phyloP scores from a whole-genome alignment of 495 filamentous ascomycete species.

The Penicillium taxi region DNA sequence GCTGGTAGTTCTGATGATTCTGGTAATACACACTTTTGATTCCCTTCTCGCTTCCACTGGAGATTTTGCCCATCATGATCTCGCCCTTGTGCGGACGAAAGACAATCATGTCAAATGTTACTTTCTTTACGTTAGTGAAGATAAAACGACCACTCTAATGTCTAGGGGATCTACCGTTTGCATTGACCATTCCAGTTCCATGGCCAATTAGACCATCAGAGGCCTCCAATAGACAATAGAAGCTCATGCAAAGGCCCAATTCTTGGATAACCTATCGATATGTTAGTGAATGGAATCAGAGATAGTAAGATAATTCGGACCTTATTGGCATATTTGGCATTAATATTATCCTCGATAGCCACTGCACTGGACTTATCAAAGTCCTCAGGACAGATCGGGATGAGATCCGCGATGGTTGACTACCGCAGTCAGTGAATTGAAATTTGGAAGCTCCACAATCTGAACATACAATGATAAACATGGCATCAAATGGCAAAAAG shows the following conservation, averaged over 20 bases:
- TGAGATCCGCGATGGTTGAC: slow-evolving; percentile 77
- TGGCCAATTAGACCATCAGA: slow-evolving; percentile 91
- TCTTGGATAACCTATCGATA: slow-evolving; percentile 58
- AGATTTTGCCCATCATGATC: slow-evolving; percentile 74
- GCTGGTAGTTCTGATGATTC: background rate
- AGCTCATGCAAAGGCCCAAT: slow-evolving; percentile 82
- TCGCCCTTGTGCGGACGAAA: slow-evolving; percentile 94
- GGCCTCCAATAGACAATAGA: slow-evolving; percentile 77
- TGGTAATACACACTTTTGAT: slow-evolving; percentile 64
- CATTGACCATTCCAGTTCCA: slow-evolving; percentile 79
- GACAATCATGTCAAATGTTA: slow-evolving; percentile 86
- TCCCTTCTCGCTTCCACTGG: slow-evolving; percentile 57
- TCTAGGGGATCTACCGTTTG: slow-evolving; percentile 57
- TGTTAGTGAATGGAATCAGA: background rate
- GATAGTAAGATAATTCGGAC: slow-evolving; percentile 25
- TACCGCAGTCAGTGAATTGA: slow-evolving; percentile 19
- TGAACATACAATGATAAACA: slow-evolving; percentile 52
- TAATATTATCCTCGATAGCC: slow-evolving; percentile 88
- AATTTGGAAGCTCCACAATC: background rate
- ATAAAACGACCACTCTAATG: background rate
- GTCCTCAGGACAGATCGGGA: slow-evolving; percentile 81
- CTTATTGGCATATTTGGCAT: slow-evolving; percentile 92
- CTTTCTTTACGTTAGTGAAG: slow-evolving; percentile 33
- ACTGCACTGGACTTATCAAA: slow-evolving; percentile 69
- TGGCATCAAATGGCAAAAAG: no score